Base-by-base conservation (phyloP, 495 filamentous ascomycete genomes). In the Rhizodiscina lignyota region DNA sequence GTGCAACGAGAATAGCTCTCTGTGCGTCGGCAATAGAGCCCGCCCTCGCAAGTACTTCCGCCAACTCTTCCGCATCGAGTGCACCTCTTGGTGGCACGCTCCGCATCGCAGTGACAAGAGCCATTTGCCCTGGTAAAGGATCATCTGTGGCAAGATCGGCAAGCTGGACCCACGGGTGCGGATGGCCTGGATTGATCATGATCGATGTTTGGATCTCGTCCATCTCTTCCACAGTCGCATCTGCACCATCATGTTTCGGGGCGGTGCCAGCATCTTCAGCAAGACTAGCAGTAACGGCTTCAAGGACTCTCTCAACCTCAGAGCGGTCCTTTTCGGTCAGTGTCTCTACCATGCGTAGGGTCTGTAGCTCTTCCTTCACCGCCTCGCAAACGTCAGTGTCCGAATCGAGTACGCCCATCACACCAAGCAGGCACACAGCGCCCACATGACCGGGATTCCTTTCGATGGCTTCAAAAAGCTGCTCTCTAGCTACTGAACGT, bases 311-410 rank as follows among this genome's bases (percentile, higher is more conserved):
- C 41, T 72, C 61, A 4, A 81, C 56, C 39, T 67, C 66, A 21
- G 53, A 50, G 12, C 59, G 59, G 17, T 72, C 56, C 15, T 61
- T 52, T 18, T 53, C 49, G 22, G 53, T 55, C 30, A 72, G 56
- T 18, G 56, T 60, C 36, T 80, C 70, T 21, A 63, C 68, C 0
- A 73, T 76, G 29, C 83, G 66, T 34, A 93, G 61, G 13, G 50
- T 60, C 26, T 79, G 66, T 16, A 97, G 66, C 50, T 91, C 84
- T 1, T 72, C 68, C n/a, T 67, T 60, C 2, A 94, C 82, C 1
- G 85, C 85, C 29, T 83, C 79, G 5, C 83, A 59, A 3, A 72
- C 77, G 29, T 92, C 85, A 12, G 56, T 60, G 47, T 93, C 84
- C 12, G 63, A 56, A 34, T 94, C 86, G 3, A 97, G 51, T 10